Evolutionary conservation across 306 rosid genomes (phyloP), one percentile per base, ranked within the genome.

Genomic region (Prunus armeniaca): DNA sequence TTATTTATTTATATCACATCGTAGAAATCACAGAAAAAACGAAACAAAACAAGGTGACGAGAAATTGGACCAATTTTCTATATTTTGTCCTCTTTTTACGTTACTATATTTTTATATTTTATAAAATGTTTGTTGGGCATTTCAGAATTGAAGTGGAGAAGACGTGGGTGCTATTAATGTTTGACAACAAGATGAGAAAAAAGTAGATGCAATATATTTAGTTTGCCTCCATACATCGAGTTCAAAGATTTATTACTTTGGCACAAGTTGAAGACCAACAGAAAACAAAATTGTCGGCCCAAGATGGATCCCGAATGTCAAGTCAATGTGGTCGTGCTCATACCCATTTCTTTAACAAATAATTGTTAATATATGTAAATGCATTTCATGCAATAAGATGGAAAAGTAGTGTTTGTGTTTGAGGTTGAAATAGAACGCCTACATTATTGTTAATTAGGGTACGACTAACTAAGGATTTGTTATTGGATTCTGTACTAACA

Each of bases 361-460:
- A 24, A 58, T 18, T 60, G 9, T 30, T 43, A 24, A 32, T 32
- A 32, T 32, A 30, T 30, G 17, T 43, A 17, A 19, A 58, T 24
- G 41, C 76, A 72, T 15, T 14, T 56, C 67, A 72, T 72, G 76
- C 76, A 72, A 69, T 49, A 69, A 56, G 65, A 60, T 63, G 19
- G 45, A 72, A 55, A 22, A 38, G 4, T 55, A 22, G 9, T 19
- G 6, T 9, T 34, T 24, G 22, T 22, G 65, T 17, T 14, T 49
- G 13, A 18, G 15, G 28, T 22, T 34, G 65, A 71, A 71, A 71
- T 15, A 14, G 34, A 43, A 56, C 18, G 41, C 60, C 51, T 54
- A 55, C 75, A 1, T 9, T 20, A 13, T 20, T 34, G 47, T 32
- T 71, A 30, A 54, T 32, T 12, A n/a, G 30, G 52, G 32, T 32